These are phyloP conservation scores for Chaetomidium leptoderma DNA, from an alignment of 495 filamentous ascomycete genomes.

Conservation along the genomic window DNA sequence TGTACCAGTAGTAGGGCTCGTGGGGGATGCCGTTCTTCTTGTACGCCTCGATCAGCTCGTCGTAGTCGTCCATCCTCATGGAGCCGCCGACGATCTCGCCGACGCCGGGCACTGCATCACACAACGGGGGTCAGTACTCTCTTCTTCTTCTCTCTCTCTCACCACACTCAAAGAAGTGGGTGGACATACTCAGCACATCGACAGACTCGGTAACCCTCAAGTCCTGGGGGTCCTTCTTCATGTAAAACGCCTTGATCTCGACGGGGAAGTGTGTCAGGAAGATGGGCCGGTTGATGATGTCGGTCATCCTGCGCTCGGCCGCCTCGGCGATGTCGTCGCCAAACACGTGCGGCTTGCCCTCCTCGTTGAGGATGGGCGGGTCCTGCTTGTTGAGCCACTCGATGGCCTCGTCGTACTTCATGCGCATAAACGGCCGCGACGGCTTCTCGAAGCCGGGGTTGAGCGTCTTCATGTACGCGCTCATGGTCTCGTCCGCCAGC, in stretches of 20 bases:
- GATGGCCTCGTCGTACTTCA: slow-evolving; percentile 94
- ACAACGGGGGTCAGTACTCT: neutral
- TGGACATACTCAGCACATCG: slow-evolving; percentile 63
- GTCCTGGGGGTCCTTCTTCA: slow-evolving; percentile 85
- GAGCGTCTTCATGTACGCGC: slow-evolving; percentile 68
- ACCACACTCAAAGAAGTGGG: neutral
- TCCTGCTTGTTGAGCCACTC: slow-evolving; percentile 84
- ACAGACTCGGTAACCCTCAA: slow-evolving; percentile 92
- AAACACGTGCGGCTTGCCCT: slow-evolving; percentile 81
- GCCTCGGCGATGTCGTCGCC: slow-evolving; percentile 99
- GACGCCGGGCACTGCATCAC: slow-evolving; percentile 55
- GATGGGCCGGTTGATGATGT: slow-evolving; percentile 90
- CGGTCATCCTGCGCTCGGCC: slow-evolving; percentile 94
- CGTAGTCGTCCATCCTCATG: slow-evolving; percentile 91
- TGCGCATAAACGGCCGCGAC: slow-evolving; percentile 82
- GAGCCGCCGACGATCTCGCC: slow-evolving; percentile 96
- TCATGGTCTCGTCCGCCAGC: slow-evolving; percentile 65
- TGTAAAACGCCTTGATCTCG: slow-evolving; percentile 99
- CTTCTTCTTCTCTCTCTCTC: neutral
- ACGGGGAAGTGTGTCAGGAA: slow-evolving; percentile 96
- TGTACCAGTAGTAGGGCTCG: slow-evolving; percentile 97
- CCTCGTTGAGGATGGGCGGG: slow-evolving; percentile 77
- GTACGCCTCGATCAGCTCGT: slow-evolving; percentile 89
- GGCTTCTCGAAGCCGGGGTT: slow-evolving; percentile 86
- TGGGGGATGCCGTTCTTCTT: slow-evolving; percentile 80